Evolutionary conservation across 768 basidiomycete species (phyloP), one percentile per base, ranked within the genome.

Genomic region (Ramaria sp.): DNA sequence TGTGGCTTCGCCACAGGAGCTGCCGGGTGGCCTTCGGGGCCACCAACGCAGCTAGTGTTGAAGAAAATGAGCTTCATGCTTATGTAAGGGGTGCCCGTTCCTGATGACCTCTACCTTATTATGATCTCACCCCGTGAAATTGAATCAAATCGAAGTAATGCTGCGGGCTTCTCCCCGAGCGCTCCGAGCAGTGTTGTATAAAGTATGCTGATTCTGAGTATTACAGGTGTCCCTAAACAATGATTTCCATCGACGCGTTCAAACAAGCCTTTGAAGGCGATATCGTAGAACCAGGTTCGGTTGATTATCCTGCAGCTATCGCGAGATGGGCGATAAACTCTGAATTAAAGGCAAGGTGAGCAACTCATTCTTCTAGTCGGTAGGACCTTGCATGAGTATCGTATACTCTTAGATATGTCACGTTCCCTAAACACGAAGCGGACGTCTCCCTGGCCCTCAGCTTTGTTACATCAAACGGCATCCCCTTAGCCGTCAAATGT

Each of bases 401-500:
- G n/a, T 13, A 47, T 10, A 22, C 52, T 3, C 42, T 28, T 16
- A 54, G 39, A 16, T 38, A 22, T 22, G 48, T 62, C 18, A 41
- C 48, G n/a, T 63, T 52, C 41, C 60, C 60, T 16, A 63, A 61
- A 49, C 48, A 56, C 28, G 58, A 57, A 10, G 48, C 55, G 24
- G 64, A 64, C 48, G 58, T 65, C 15, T 37, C 59, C 15, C 24
- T 30, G 10, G 60, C 61, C 20, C 32, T 64, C 28, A 42, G 53
- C 36, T 63, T 57, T 47, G 63, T 61, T 10, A 58, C 28, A 16
- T 16, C 38, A 4, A 41, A 57, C 42, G 45, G 52, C 12, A 16
- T 63, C 12, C 59, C 64, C 16, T 18, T 68, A 25, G 63, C 64
- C 18, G 56, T 65, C 34, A 62, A 61, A 42, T 59, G 66, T 8